Evolutionary conservation across 306 rosid species (phyloP).

Genomic region (Ziziphus jujuba): DNA sequence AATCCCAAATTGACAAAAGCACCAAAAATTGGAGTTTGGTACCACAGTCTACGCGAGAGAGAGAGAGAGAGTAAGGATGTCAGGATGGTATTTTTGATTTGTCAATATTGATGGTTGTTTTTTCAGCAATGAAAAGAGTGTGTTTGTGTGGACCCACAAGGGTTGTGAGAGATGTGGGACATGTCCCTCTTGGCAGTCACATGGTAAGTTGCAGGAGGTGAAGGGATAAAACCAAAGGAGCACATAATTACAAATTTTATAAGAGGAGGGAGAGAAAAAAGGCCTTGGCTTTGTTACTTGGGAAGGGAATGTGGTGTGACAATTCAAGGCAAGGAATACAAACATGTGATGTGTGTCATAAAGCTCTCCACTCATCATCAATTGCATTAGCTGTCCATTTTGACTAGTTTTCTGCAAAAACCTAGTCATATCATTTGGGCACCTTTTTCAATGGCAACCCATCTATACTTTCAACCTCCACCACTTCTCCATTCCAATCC

Average conservation of each 20-base stretch:
- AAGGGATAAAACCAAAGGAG: background rate
- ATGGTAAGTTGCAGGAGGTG: slow-evolving; percentile 7
- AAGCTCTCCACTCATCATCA: background rate
- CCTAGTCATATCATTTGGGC: slow-evolving; percentile 28
- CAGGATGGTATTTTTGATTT: background rate
- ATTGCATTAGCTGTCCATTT: slow-evolving; percentile 26
- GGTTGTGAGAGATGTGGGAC: slow-evolving; percentile 15
- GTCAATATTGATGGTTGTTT: background rate
- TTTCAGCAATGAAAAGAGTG: background rate
- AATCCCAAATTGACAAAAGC: background rate
- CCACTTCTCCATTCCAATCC: background rate
- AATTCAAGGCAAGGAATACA: slow-evolving; percentile 16
- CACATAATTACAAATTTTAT: slow-evolving; percentile 4
- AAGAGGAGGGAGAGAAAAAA: too few species aligned
- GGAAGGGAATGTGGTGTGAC: slow-evolving; percentile 29
- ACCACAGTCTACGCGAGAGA: background rate
- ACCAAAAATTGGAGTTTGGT: background rate
- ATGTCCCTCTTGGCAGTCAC: slow-evolving; percentile 20
- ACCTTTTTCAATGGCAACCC: slow-evolving; percentile 18
- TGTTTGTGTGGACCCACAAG: background rate
- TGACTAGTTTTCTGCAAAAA: slow-evolving; percentile 6
- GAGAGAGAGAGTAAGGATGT: background rate
- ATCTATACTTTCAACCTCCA: background rate
- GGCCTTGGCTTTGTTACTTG: background rate
- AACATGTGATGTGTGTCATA: slow-evolving; percentile 31